These are phyloP conservation scores for Hebeloma cylindrosporum DNA, from an alignment of 768 basidiomycete genomes.

Conservation along the genomic window DNA sequence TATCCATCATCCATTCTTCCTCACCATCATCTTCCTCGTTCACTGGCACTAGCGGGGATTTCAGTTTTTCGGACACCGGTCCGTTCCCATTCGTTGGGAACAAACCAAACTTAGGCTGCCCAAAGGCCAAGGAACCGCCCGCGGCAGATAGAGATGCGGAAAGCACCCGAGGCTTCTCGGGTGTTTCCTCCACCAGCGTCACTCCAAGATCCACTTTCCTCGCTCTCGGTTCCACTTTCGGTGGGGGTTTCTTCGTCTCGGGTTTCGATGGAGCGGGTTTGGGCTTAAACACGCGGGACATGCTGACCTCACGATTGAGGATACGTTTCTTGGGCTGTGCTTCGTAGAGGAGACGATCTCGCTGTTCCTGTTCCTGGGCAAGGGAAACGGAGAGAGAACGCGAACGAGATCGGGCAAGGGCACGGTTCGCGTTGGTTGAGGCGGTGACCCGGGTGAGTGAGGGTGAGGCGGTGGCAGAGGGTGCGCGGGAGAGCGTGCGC, in stretches of 20 bases:
- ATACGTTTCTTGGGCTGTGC: constrained; percentile 34
- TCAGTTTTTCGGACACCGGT: background rate
- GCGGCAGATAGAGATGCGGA: constrained; percentile 9
- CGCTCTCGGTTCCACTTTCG: constrained; percentile 13
- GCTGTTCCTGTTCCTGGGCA: constrained; percentile 57
- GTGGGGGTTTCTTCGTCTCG: constrained; percentile 8
- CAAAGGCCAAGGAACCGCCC: constrained; percentile 7
- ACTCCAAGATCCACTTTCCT: constrained; percentile 32
- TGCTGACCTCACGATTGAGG: constrained; percentile 73
- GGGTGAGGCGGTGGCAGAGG: constrained; percentile 31
- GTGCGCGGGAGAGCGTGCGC: constrained; percentile 32
- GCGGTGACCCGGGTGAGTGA: constrained; percentile 8
- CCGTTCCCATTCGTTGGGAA: background rate
- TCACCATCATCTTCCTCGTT: constrained; percentile 30
- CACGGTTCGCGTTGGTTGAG: constrained; percentile 13
- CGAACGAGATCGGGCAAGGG: constrained; percentile 45
- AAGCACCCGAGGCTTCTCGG: constrained; percentile 34
- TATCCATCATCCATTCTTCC: constrained; percentile 43
- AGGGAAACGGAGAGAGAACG: constrained; percentile 71
- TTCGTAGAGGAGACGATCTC: too few species aligned
- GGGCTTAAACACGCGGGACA: constrained; percentile 67
- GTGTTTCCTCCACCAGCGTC: constrained; percentile 57
- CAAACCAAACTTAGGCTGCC: constrained; percentile 5
- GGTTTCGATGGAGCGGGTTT: constrained; percentile 32
- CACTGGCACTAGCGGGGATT: background rate